Percentiles rank a stretch among this genome's conserved stretches.
phyloP scores from a whole-genome alignment of 495 filamentous ascomycete genomes.

The Penicillium silybi region DNA sequence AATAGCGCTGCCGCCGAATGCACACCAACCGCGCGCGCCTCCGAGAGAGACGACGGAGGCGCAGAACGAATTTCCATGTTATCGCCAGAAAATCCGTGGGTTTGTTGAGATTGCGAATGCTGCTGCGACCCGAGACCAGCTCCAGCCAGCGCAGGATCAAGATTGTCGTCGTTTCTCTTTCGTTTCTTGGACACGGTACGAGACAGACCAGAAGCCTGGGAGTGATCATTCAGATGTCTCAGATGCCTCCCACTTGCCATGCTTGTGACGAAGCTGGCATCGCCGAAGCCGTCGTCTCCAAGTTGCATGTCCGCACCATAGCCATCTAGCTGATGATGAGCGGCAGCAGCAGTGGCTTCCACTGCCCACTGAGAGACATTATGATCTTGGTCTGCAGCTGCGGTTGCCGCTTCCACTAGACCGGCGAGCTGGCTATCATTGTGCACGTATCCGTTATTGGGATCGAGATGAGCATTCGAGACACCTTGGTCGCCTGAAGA shows the following conservation, averaged over 20 bases:
- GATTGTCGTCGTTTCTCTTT: constrained; percentile 41
- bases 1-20: constrained; percentile 59
- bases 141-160: constrained; percentile 41
- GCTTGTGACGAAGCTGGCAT: constrained; percentile 30
- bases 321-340: constrained; percentile 37
- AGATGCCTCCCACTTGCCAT: constrained; percentile 28
- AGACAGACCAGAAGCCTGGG: constrained; percentile 71
- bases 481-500: constrained; percentile 27
- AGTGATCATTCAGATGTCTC: constrained; percentile 56
- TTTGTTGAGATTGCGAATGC: constrained; percentile 26
- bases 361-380: constrained; percentile 40
- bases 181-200: constrained; percentile 41
- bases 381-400: constrained; percentile 46
- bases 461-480: constrained; percentile 29
- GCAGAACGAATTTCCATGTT: constrained; percentile 35
- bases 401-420: constrained; percentile 50
- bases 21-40: constrained; percentile 50
- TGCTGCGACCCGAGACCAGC: constrained; percentile 26
- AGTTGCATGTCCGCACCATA: constrained; percentile 41
- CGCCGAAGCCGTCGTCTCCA: constrained; percentile 41
- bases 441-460: constrained; percentile 36
- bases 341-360: constrained; percentile 32
- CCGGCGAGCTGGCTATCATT: constrained; percentile 51
- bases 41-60: constrained; percentile 36
- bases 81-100: constrained; percentile 32